These are phyloP conservation scores for Salix caprea DNA, from an alignment of 345 rosid species.

Conservation along the genomic window DNA sequence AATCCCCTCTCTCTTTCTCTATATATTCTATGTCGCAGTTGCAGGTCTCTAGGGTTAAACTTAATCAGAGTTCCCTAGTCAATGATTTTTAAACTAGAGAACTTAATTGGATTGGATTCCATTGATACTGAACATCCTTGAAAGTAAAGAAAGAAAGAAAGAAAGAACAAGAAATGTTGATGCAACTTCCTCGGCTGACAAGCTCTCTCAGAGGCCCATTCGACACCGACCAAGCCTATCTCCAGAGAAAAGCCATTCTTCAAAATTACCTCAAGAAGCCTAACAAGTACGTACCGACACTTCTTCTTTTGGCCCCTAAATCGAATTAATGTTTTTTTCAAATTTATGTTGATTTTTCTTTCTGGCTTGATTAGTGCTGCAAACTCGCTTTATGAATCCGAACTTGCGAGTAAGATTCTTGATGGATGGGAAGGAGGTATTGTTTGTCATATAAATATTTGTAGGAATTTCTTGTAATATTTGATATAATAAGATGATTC, in stretches of 20 bases:
- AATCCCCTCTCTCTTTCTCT: too few species aligned
- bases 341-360: neutral
- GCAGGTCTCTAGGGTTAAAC: too few species aligned
- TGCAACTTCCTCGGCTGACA: constrained; percentile 80
- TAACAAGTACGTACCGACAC: constrained; percentile 37
- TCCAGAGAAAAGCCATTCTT: constrained; percentile 67
- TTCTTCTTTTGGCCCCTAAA: neutral
- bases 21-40: too few species aligned
- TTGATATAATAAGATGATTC: constrained; percentile 4
- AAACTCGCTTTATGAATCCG: constrained; percentile 60
- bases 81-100: too few species aligned
- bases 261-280: constrained; percentile 46
- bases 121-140: too few species aligned
- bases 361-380: constrained; percentile 25
- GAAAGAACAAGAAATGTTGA: constrained; percentile 35
- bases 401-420: constrained; percentile 72
- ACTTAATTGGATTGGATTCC: too few species aligned
- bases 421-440: constrained; percentile 86
- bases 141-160: too few species aligned
- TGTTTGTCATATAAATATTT: neutral
- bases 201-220: constrained; percentile 78
- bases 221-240: constrained; percentile 83
- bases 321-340: neutral
- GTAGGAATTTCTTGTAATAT: neutral
- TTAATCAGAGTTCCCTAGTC: too few species aligned